Evolutionary conservation across 768 basidiomycete species (phyloP), one percentile per base, ranked within the genome.

Genomic region (Sarcodon aspratus): DNA sequence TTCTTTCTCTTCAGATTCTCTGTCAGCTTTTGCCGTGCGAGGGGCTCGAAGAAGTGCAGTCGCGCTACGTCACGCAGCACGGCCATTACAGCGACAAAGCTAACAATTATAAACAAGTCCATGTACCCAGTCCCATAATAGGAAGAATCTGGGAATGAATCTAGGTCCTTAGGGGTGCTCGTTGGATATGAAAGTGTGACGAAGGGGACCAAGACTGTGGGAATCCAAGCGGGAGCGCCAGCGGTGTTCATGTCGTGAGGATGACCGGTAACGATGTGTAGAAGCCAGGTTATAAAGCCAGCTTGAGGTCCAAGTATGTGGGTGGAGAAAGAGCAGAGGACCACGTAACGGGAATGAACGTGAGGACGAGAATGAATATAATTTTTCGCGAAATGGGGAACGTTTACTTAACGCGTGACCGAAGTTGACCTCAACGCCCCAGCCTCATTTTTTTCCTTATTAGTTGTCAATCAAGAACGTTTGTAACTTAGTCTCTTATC

Each of bases 81-180:
- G n/a, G 90, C 90, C 79, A 96, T 92, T 55, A 83, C 68, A 11
- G 84, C 76, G 50, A 96, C 88, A 64, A 78, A 85, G n/a, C 82
- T 76, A 48, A 92, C 65, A 50, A 93, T 72, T 57, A 95, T 61
- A 59, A 80, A 91, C n/a, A 75, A 64, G 62, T 99, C 96, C 51
- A 76, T 72, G 31, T 68, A 67, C n/a, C 91, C 91, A 18, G 77
- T 80, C 45, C 59, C 69, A 61, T 89, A 94, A 62, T 90, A 84
- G 46, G 63, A 54, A 36, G 82, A 80, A 62, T 79, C 60, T 32
- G 69, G 80, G 66, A 88, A 91, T 5, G 85, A 86, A 67, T 89
- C 87, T 45, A 80, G 71, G 32, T 72, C 52, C 10, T 60, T 50
- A 15, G 87, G 86, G 9, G 74, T 62, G 8, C 66, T 49, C 3